Base-by-base conservation (phyloP, 257 asterid genomes). In the Salvia hispanica region DNA sequence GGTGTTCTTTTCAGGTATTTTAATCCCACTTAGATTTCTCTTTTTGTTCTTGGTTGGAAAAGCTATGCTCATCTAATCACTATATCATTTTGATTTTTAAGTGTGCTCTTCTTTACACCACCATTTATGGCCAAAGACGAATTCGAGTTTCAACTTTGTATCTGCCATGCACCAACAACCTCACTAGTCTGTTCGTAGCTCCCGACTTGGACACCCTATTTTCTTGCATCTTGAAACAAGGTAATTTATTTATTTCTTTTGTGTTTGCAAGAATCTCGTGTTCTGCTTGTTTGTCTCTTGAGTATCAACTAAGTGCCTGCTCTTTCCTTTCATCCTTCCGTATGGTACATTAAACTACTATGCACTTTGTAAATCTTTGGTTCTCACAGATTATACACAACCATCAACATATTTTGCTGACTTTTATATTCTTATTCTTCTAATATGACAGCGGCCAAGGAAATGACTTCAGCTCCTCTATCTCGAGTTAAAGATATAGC, bases 91-190 rank as follows among this genome's bases (percentile, higher is more conserved):
- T 67, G 69, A 56, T 80, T 14, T 77, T 63, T 75, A 40, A 93
- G 98, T 93, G 90, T 75, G 98, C 98, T 28, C 94, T 90, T 77
- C 98, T 93, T 45, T 93, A 93, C 87, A 90, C 98, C 64, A 86
- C 98, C 43, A 84, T 86, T n/a, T 81, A 81, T 74, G 98, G 98
- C 63, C 95, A 93, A 83, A 84, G 98, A 82, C 85, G 96, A 84
- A 93, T 93, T 69, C 91, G 98, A 58, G 84, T 93, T 64, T 90
- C 98, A 39, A 93, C 94, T 44, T 77, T 93, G 77, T 85, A 96
- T 73, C 85, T 93, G 36, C 94, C 95, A 14, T 86, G 96, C 91
- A 90, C 97, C 55, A 86, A 73, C 77, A 80, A 78, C 88, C 76
- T 90, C 81, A 90, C 88, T 78, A 82, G 88, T 73, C 78, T 93